Percentiles rank a stretch among this genome's conserved stretches.
phyloP scores from a whole-genome alignment of 1,284 basidiomycete genomes.

The Apiotrichum veenhuisii region DNA sequence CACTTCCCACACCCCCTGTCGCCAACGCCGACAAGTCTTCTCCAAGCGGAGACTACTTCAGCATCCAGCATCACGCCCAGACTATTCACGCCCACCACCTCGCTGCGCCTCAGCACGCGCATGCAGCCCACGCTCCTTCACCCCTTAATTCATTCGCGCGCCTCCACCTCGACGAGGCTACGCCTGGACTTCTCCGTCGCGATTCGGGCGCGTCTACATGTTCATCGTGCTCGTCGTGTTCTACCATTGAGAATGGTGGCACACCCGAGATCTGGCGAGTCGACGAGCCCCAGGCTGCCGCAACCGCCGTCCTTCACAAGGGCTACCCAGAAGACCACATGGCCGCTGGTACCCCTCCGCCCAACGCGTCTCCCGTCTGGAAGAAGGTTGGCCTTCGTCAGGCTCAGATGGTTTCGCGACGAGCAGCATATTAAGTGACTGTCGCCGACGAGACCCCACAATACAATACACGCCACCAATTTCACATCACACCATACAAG shows the following conservation, averaged over 20 bases:
- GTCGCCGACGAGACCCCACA: not conserved
- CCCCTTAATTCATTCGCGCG: constrained; percentile 11
- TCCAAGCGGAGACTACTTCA: constrained; percentile 14
- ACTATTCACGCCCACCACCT: constrained; percentile 1
- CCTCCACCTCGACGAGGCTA: constrained; percentile 18
- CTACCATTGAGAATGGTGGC: constrained; percentile 1
- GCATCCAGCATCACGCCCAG: constrained; percentile 6
- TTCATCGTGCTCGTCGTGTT: constrained; percentile 12
- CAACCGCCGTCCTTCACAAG: not conserved
- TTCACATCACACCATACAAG: not conserved
- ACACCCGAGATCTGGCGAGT: constrained; percentile 10
- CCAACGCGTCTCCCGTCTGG: constrained; percentile 12
- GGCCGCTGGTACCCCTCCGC: not conserved
- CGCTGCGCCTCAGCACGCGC: not conserved
- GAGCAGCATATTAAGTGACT: not conserved
- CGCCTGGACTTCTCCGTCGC: constrained; percentile 9
- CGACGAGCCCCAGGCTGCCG: not conserved
- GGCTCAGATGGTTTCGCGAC: constrained; percentile 9
- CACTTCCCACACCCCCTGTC: constrained; percentile 11
- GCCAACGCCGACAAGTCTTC: constrained; percentile 1
- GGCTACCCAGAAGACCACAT: constrained; percentile 9
- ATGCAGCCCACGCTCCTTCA: constrained; percentile 8
- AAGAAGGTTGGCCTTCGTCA: constrained; percentile 16
- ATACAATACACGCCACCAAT: not conserved
- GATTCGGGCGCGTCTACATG: constrained; percentile 16